These are phyloP conservation scores for Chenopodium quinoa DNA, from an alignment of 148 eudicot genomes.

Conservation along the genomic window DNA sequence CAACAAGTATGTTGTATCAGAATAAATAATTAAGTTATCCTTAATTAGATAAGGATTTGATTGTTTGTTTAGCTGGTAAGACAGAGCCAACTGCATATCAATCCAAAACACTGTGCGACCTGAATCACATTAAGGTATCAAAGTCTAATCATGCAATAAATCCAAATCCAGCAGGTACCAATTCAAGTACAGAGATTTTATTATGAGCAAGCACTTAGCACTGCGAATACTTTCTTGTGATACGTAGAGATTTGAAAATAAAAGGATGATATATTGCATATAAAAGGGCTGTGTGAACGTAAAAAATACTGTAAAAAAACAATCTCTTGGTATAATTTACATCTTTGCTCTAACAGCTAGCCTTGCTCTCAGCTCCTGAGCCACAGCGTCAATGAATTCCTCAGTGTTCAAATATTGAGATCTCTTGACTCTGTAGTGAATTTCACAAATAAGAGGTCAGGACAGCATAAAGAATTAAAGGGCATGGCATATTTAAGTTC, in stretches of 20 bases:
- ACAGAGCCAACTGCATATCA: background rate
- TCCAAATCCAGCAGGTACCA: background rate
- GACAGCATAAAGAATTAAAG: background rate
- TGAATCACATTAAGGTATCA: background rate
- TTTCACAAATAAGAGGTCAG: background rate
- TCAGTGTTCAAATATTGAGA: conserved; percentile 70
- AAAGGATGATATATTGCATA: background rate
- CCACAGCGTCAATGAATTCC: conserved; percentile 90
- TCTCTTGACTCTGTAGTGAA: conserved; percentile 25
- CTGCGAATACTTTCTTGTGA: background rate
- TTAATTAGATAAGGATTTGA: background rate
- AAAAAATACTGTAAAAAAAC: background rate
- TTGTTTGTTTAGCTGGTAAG: background rate
- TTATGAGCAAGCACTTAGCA: no score
- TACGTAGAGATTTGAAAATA: background rate
- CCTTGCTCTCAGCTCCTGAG: conserved; percentile 68
- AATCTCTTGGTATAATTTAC: background rate
- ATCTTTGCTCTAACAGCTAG: conserved; percentile 26
- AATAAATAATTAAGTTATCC: background rate
- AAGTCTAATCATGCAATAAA: background rate
- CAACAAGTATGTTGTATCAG: background rate
- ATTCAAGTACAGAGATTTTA: background rate
- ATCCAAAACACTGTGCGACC: no score
- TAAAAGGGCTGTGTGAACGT: background rate
- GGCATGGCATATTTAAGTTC: conserved; percentile 19